phyloP scores from a whole-genome alignment of 495 filamentous ascomycete species.

The Aspergillus ellipticus region DNA sequence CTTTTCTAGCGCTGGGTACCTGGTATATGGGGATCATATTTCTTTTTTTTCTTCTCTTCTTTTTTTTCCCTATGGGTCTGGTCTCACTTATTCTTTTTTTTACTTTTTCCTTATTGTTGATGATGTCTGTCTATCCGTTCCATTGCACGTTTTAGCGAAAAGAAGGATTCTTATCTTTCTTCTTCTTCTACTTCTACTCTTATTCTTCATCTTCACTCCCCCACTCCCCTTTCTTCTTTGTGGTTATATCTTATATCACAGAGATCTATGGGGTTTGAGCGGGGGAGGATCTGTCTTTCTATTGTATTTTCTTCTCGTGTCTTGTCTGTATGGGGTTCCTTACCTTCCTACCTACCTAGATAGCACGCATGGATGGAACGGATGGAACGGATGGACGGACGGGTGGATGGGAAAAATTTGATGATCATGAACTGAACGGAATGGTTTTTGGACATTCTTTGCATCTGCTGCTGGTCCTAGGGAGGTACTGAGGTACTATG shows the following conservation, averaged over 20 bases:
- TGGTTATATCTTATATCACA: not conserved
- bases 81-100: not conserved
- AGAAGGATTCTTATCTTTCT: conserved; percentile 1
- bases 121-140: no score
- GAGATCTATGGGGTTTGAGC: no score
- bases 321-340: no score
- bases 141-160: conserved; percentile 6
- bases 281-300: no score
- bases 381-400: not conserved
- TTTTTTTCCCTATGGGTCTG: not conserved
- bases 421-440: not conserved
- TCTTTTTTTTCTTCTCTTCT: conserved; percentile 1
- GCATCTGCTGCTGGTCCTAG: no score
- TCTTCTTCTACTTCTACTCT: conserved; percentile 4
- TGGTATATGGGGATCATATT: not conserved
- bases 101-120: no score
- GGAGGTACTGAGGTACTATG: no score
- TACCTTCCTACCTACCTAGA: not conserved
- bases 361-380: not conserved
- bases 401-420: not conserved
- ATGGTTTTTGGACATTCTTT: no score
- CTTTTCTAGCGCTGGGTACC: conserved; percentile 3
- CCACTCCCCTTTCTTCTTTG: not conserved
- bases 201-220: not conserved
- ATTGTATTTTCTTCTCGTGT: no score